These are phyloP conservation scores for Canariomyces notabilis DNA, from an alignment of 2,329 filamentous ascomycete species.

Conservation along the genomic window DNA sequence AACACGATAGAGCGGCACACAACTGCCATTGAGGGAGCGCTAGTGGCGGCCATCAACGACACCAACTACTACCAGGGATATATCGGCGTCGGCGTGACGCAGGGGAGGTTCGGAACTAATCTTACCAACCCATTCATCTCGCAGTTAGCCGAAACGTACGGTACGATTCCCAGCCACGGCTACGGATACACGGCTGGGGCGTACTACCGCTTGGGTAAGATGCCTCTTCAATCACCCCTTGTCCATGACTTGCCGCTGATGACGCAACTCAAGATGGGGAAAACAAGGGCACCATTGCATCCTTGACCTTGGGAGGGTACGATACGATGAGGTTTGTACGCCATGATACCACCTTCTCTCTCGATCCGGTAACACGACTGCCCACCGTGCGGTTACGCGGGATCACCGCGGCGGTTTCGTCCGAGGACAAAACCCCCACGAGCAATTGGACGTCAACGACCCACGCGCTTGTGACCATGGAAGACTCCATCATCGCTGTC, in stretches of 20 bases:
- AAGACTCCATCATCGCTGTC: constrained; percentile 45
- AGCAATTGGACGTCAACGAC: constrained; percentile 38
- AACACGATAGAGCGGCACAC: constrained; percentile 35
- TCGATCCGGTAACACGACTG: constrained; percentile 50
- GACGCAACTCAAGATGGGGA: constrained; percentile 23
- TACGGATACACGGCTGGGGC: constrained; percentile 74
- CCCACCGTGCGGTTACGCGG: constrained; percentile 58
- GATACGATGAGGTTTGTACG: constrained; percentile 57
- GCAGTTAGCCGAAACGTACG: constrained; percentile 53
- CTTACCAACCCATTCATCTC: constrained; percentile 48
- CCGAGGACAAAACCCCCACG: constrained; percentile 27
- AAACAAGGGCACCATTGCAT: constrained; percentile 42
- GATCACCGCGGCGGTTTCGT: constrained; percentile 40
- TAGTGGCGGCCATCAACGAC: constrained; percentile 50
- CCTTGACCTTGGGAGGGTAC: constrained; percentile 66
- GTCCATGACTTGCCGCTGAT: constrained; percentile 1
- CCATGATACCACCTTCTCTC: constrained; percentile 56
- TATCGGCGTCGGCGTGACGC: constrained; percentile 52
- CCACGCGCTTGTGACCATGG: constrained; percentile 39
- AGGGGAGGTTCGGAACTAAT: constrained; percentile 46
- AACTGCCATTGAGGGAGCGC: constrained; percentile 40
- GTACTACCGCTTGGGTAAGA: constrained; percentile 43
- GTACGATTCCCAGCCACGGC: constrained; percentile 63
- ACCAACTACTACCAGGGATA: constrained; percentile 51
- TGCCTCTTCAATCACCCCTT: background rate